phyloP scores from a whole-genome alignment of 2,329 filamentous ascomycete species.

The Penicillium sp. region DNA sequence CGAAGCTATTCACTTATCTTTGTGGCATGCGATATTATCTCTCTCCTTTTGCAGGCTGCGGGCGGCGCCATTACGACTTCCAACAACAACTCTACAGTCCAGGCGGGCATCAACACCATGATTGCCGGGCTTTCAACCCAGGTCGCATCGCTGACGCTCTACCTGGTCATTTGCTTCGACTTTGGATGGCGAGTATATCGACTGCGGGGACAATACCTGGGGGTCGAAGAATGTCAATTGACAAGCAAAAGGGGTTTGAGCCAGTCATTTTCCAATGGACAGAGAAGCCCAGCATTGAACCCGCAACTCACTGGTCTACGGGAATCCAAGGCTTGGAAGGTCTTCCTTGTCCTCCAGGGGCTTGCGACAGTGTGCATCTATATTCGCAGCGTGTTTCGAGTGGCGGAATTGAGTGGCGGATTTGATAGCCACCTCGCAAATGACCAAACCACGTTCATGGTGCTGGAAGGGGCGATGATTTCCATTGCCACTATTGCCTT shows the following conservation, averaged over 20 bases:
- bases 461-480: conserved; percentile 56
- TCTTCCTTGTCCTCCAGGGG: conserved; percentile 23
- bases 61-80: no score
- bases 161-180: conserved; percentile 52
- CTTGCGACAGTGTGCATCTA: conserved; percentile 48
- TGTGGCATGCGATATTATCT: no score
- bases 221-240: no score
- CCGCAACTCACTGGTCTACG: no score
- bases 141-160: conserved; percentile 56
- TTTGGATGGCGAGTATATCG: conserved; percentile 48
- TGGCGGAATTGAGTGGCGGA: conserved; percentile 50
- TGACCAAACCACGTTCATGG: conserved; percentile 51
- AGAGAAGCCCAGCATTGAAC: no score
- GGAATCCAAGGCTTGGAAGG: no score
- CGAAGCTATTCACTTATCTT: conserved; percentile 40
- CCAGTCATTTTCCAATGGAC: no score
- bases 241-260: no score
- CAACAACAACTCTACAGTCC: no score
- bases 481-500: conserved; percentile 45
- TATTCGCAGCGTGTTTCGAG: conserved; percentile 50
- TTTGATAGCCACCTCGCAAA: conserved; percentile 50
- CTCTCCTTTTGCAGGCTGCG: no score
- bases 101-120: conserved; percentile 59
- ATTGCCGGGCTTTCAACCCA: conserved; percentile 63
- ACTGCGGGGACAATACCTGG: no score